These are phyloP conservation scores for Aspergillus bertholletiae DNA, from an alignment of 495 filamentous ascomycete species.

Conservation along the genomic window DNA sequence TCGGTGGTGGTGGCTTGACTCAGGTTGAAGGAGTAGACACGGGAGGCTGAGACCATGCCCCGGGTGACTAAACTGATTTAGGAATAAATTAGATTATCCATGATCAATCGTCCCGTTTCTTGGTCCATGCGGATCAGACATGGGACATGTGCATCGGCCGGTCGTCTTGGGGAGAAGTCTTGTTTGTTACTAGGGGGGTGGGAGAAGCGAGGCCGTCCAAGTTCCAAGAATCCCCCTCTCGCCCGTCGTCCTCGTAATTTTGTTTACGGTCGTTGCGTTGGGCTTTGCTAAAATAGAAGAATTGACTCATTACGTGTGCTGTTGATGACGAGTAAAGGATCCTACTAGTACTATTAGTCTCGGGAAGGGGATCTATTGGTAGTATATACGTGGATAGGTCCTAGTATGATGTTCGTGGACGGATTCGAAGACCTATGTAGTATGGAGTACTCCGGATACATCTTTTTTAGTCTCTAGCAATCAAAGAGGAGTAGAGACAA, in stretches of 20 bases:
- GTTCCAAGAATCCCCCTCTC: background rate
- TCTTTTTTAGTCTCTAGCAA: too few species aligned
- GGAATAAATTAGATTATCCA: background rate
- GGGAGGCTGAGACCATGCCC: background rate
- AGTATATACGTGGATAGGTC: background rate
- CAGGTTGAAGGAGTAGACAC: slow-evolving; percentile 1
- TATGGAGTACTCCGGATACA: too few species aligned
- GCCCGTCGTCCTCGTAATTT: too few species aligned
- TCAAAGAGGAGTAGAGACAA: background rate
- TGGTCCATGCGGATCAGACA: background rate
- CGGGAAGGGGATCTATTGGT: background rate
- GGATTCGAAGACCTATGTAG: background rate
- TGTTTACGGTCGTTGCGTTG: too few species aligned
- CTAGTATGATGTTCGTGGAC: background rate
- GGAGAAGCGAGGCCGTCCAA: background rate
- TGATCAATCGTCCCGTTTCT: background rate
- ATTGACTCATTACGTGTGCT: background rate
- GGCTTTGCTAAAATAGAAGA: background rate
- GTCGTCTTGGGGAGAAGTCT: background rate
- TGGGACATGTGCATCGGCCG: background rate
- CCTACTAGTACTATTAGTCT: background rate
- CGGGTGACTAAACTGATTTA: background rate
- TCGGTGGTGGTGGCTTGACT: background rate
- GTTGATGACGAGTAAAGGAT: background rate
- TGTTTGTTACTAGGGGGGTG: background rate